Evolutionary conservation across 1,284 basidiomycete species (phyloP), one percentile per base, ranked within the genome.

Genomic region (Binderoboletus segoi): DNA sequence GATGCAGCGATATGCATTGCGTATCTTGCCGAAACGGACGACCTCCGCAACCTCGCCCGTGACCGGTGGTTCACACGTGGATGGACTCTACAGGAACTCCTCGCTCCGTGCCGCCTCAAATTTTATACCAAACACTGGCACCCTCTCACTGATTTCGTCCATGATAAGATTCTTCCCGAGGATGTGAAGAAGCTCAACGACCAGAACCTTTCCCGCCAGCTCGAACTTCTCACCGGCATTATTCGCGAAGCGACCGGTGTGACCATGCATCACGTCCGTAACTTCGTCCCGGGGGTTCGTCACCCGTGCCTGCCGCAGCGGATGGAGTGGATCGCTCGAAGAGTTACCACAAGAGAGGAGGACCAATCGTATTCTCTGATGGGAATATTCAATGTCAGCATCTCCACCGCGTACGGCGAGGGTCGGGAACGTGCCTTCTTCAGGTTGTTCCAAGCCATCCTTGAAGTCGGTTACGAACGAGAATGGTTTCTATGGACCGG

Each of bases 1-100:
- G 23, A 58, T 3, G 53, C 58, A 7, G n/a, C 33, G 1, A 18
- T 48, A 16, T 59, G 58, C 28, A 35, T 59, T 37, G 24, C 42
- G 12, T 54, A 59, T 23, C 56, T 59, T 18, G 20, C 51, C 20
- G 41, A 42, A 42, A 42, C 41, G 15, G 18, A 42, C 41, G 41
- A 42, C 41, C 41, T 42, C 41, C 41, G 41, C 23, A n/a, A 42
- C 13, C 20, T 42, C 23, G 13, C 15, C 15, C 23, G 23, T 16
- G 41, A 59, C 15, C 7, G 40, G 8, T 61, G 60, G 60, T 61
- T 61, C n/a, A 54, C 51, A 1, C 50, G 60, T 3, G 60, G 60
- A 10, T 61, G 60, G 60, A 61, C 60, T 13, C 35, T 61, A 2
- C 60, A 61, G 42, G 60, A 61, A 28, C 52, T 61, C 20, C 28